Evolutionary conservation across 148 eudicot species (phyloP).

Genomic region (Chenopodium berlandieri): DNA sequence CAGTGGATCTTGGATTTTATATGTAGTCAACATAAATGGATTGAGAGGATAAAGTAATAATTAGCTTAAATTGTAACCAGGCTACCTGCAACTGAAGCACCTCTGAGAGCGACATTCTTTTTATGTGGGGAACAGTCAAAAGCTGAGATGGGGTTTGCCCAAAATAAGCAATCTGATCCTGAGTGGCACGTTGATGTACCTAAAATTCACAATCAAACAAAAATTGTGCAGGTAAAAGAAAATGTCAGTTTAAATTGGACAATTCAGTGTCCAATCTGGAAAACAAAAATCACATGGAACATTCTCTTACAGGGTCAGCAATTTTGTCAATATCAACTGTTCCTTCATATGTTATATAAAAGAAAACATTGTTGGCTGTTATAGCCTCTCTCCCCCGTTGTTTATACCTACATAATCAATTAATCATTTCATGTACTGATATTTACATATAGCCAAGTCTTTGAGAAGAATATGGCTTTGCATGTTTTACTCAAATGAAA

Average conservation of each 20-base stretch:
- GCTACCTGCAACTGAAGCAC: conserved; percentile 94
- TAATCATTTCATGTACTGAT: conserved; percentile 6
- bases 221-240: conserved; percentile 2
- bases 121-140: conserved; percentile 81
- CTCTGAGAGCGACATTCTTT: conserved; percentile 76
- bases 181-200: conserved; percentile 92
- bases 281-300: conserved; percentile 10
- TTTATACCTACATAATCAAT: conserved; percentile 61
- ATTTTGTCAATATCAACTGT: conserved; percentile 89
- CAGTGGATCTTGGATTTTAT: not conserved
- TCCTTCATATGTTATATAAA: conserved; percentile 94
- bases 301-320: conserved; percentile 69
- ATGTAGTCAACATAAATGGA: not conserved
- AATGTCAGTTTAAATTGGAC: not conserved
- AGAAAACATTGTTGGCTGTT: conserved; percentile 86
- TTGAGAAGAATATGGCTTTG: not conserved
- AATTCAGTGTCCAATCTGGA: conserved; percentile 2
- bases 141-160: conserved; percentile 99
- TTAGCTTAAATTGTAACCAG: conserved; percentile 1
- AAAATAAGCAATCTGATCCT: conserved; percentile 99
- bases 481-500: not conserved
- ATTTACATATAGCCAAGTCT: not conserved
- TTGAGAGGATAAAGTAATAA: not conserved
- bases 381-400: conserved; percentile 97
- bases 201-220: conserved; percentile 25